Evolutionary conservation across 1,139 yeast genomes (phyloP).

Genomic region (Candida mesenterica): DNA sequence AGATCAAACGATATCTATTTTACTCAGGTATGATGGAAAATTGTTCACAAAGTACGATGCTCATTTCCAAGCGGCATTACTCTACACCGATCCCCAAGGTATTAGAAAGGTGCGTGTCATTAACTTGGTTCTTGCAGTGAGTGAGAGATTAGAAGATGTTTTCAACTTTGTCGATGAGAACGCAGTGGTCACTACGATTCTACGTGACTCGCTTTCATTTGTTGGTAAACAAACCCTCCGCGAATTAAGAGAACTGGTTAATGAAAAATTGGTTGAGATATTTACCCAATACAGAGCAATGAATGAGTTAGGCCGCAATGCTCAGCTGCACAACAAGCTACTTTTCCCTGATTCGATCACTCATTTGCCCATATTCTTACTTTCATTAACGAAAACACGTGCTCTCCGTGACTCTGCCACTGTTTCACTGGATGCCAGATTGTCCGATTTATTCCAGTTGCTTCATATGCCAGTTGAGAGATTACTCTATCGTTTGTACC

Average conservation of each 20-base stretch:
- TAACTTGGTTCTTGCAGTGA: constrained; percentile 78
- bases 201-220: constrained; percentile 66
- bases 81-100: constrained; percentile 80
- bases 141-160: constrained; percentile 70
- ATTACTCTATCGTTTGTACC: constrained; percentile 70
- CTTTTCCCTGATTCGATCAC: constrained; percentile 81
- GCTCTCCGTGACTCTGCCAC: constrained; percentile 56
- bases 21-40: constrained; percentile 76
- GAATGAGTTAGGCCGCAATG: constrained; percentile 44
- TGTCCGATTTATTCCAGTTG: constrained; percentile 56
- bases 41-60: constrained; percentile 72
- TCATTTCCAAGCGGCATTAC: constrained; percentile 86
- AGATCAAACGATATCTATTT: constrained; percentile 68
- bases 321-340: constrained; percentile 59
- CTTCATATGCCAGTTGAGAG: constrained; percentile 57
- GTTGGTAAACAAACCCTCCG: constrained; percentile 59
- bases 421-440: constrained; percentile 53
- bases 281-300: constrained; percentile 73
- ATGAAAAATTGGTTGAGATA: constrained; percentile 65
- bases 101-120: constrained; percentile 79
- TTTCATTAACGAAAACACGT: constrained; percentile 67
- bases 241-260: constrained; percentile 63
- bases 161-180: constrained; percentile 86
- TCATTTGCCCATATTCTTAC: constrained; percentile 65
- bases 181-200: constrained; percentile 66